A percentile compares a stretch with the other conserved stretches of the same genome.
These are phyloP conservation scores for Lipomyces sp. DNA, from an alignment of 805 yeast species.

Conservation along the genomic window DNA sequence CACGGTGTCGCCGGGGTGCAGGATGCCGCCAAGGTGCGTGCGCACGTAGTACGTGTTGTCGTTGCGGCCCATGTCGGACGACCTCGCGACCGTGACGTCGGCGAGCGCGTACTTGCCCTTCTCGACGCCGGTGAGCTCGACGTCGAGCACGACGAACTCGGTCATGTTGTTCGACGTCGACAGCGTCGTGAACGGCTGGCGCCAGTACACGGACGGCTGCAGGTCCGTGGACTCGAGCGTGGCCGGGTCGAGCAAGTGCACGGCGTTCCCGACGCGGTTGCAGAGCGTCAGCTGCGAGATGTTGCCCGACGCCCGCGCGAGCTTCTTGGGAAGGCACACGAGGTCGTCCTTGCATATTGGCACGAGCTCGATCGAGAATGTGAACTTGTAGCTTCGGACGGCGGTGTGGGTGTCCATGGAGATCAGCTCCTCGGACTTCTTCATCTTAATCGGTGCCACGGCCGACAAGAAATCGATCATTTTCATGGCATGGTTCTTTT, in stretches of 20 bases:
- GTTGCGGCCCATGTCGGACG: slow-evolving; percentile 81
- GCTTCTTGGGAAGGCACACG: slow-evolving; percentile 81
- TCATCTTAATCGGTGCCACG: slow-evolving; percentile 78
- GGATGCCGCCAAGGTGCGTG: slow-evolving; percentile 87
- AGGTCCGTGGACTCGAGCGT: slow-evolving; percentile 78
- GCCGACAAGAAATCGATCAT: slow-evolving; percentile 86
- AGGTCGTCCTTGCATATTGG: slow-evolving; percentile 97
- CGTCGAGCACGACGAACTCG: slow-evolving; percentile 88
- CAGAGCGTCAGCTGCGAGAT: slow-evolving; percentile 80
- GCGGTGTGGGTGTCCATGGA: slow-evolving; percentile 92
- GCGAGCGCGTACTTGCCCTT: slow-evolving; percentile 79
- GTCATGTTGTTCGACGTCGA: slow-evolving; percentile 60
- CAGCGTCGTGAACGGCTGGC: slow-evolving; percentile 72
- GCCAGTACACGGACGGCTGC: slow-evolving; percentile 70
- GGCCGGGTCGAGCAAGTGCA: slow-evolving; percentile 83
- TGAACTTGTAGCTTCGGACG: slow-evolving; percentile 79
- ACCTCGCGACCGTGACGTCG: slow-evolving; percentile 86
- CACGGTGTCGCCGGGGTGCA: slow-evolving; percentile 95
- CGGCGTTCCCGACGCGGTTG: slow-evolving; percentile 72
- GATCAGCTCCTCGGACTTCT: slow-evolving; percentile 86
- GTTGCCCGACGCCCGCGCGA: slow-evolving; percentile 81
- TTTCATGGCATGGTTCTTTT: slow-evolving; percentile 85
- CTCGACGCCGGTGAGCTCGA: slow-evolving; percentile 82
- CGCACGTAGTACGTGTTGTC: slow-evolving; percentile 80
- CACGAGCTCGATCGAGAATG: slow-evolving; percentile 88